Base-by-base conservation (phyloP, 768 basidiomycete genomes). In the Rhodotorula toruloides region DNA sequence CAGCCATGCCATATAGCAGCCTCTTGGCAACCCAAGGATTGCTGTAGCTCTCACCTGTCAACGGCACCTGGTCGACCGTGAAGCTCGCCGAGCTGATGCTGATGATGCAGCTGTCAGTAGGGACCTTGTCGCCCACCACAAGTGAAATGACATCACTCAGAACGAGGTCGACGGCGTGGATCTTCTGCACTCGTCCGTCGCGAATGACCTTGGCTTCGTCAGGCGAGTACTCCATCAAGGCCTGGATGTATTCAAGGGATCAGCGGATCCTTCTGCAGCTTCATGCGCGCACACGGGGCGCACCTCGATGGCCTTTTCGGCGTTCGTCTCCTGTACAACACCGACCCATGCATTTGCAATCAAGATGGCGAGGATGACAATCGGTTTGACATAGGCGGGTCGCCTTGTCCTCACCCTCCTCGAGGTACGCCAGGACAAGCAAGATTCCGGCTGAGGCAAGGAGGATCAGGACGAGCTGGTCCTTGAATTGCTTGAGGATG, bases 401-500 rank as follows among this genome's bases (percentile, higher is more conserved):
- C 48, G 76, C 74, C 81, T 82, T 63, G 86, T 85, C 85, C 19
- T 85, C 82, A 2, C 84, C 81, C 63, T 88, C 85, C 75, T 99
- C 94, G 62, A 98, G 81, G 39, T 94, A 78, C 13, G 94, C 94
- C 46, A 99, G 82, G 21, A 93, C 81, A 78, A 99, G 93, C 16
- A 94, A 98, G 72, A 98, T 83, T 50, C 89, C 86, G 19, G 94
- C 94, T 2, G 92, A 96, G 4, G 84, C 92, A 50, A 99, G 87
- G 42, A 99, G 84, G 76, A 99, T 98, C 69, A 99, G 86, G 47
- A 99, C 94, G 36, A 99, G 85, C 78, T 96, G 91, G 79, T 99
- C 94, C 81, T 98, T 88, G 83, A 99, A 99, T 79, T 99, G 94
- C 72, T 96, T 91, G n/a, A 99, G 83, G 65, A 99, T 87, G 66